Base-by-base conservation (phyloP, 768 basidiomycete genomes). In the Lentinula edodes region DNA sequence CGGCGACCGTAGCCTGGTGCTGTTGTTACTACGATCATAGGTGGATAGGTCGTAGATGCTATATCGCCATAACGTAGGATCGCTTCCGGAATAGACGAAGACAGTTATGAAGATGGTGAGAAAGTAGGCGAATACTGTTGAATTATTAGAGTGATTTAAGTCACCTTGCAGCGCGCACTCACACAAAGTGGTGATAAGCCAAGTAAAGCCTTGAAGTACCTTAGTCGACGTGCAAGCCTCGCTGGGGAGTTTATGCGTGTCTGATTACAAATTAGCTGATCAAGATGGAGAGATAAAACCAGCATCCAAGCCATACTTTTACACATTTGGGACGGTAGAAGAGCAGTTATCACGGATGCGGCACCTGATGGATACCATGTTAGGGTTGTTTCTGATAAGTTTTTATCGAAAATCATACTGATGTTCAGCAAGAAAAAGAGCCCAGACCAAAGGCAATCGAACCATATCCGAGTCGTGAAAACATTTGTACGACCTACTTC, bases 391-490 rank as follows among this genome's bases (percentile, higher is more conserved):
- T 45, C 62, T 34, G 16, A 10, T 9, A 64, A 18, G 32, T 12
- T 20, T 2, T 18, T 9, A 18, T 28, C 13, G 45, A 45, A 39
- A 58, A 52, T 70, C 81, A 41, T 68, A 91, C 90, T 79, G 5
- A 91, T 74, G 64, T 87, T 75, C 73, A 90, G 71, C 12, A 80
- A 45, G 69, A 83, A 86, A 65, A 86, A 85, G 5, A 85, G 16
- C 1, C 75, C 73, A 39, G 85, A 73, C 89, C 88, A 91, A 23
- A 71, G 52, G 65, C 80, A 82, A 68, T 91, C 90, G 64, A 90
- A 87, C 86, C 87, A 89, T 15, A 90, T 83, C n/a, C 78, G 80
- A 23, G 80, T 80, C 20, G 84, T 78, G 48, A 87, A 69, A 6
- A 82, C 71, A 69, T 81, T 73, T 62, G 73, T 77, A 18, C 78